Evolutionary conservation across 2,329 filamentous ascomycete genomes (phyloP).

Genomic region (Graphium sp.): DNA sequence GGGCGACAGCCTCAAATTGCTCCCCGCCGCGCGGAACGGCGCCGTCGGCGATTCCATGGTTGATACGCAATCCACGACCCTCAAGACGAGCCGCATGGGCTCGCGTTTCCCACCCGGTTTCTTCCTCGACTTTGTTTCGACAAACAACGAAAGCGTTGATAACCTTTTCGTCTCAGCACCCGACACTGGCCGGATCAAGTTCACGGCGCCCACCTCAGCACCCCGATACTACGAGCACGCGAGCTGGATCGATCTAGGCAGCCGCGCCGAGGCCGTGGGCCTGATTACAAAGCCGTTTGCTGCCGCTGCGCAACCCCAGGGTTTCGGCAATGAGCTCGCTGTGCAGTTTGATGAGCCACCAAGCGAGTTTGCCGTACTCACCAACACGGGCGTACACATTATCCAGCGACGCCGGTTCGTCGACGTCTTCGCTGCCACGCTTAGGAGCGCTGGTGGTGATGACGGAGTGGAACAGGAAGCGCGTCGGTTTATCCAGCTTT

Average conservation of each 20-base stretch:
- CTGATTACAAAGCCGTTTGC: slow-evolving; percentile 58
- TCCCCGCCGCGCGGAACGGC: slow-evolving; percentile 12
- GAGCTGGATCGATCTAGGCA: slow-evolving; percentile 60
- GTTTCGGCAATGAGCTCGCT: slow-evolving; percentile 89
- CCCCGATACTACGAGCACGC: slow-evolving; percentile 61
- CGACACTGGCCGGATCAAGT: slow-evolving; percentile 71
- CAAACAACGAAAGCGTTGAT: slow-evolving; percentile 43
- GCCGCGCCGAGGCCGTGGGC: slow-evolving; percentile 63
- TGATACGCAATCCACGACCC: slow-evolving; percentile 29
- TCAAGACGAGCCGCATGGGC: slow-evolving; percentile 32
- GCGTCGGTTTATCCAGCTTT: slow-evolving; percentile 67
- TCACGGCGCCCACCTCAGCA: slow-evolving; percentile 31
- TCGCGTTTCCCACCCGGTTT: slow-evolving; percentile 69
- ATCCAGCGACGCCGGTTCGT: slow-evolving; percentile 72
- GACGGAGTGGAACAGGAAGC: slow-evolving; percentile 72
- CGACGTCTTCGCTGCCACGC: slow-evolving; percentile 75
- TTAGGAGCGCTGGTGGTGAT: slow-evolving; percentile 55
- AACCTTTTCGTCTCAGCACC: slow-evolving; percentile 71
- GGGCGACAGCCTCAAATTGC: too few species aligned
- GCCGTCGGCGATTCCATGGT: slow-evolving; percentile 20
- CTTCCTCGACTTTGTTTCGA: slow-evolving; percentile 70
- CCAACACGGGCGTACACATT: slow-evolving; percentile 78
- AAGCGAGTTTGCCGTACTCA: slow-evolving; percentile 78
- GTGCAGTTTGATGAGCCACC: slow-evolving; percentile 82
- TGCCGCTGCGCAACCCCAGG: slow-evolving; percentile 48